Conservation (phyloP, 2,329 filamentous ascomycete genomes). For the Neoscytalidium dimidiatum region DNA sequence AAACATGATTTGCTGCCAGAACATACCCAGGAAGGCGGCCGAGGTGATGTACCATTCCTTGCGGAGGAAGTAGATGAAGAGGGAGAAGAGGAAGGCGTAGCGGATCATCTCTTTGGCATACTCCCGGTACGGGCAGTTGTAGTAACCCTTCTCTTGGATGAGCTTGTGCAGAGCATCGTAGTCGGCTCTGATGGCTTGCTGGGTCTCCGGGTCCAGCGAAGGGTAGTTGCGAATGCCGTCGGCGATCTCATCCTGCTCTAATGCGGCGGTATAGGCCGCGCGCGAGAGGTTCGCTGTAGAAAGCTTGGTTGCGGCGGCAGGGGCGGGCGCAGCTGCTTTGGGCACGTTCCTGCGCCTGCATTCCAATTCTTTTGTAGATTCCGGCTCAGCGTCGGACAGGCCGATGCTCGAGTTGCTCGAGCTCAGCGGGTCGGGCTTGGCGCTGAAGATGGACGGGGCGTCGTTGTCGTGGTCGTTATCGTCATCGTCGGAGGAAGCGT, state of each 20-base stretch:
- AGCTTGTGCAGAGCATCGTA: conserved; percentile 60
- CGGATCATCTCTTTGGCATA: conserved; percentile 62
- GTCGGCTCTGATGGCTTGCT: conserved; percentile 56
- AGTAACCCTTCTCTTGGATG: conserved; percentile 58
- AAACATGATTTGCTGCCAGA: conserved; percentile 72
- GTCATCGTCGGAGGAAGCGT: background rate
- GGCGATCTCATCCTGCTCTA: conserved; percentile 40
- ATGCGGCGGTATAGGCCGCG: conserved; percentile 34
- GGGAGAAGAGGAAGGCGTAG: conserved; percentile 53
- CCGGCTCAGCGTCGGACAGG: background rate
- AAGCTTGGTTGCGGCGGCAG: conserved; percentile 8
- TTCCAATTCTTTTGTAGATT: background rate
- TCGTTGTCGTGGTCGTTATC: conserved; percentile 1
- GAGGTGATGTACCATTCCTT: conserved; percentile 60
- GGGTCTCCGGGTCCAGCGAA: conserved; percentile 56
- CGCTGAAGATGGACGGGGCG: background rate
- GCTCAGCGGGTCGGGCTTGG: conserved; percentile 2
- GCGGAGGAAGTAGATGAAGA: conserved; percentile 50
- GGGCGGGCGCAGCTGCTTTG: background rate
- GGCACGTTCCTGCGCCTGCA: background rate
- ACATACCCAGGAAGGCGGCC: conserved; percentile 60
- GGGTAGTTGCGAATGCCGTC: conserved; percentile 47
- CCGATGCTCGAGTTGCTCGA: conserved; percentile 13
- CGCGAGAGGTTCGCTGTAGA: conserved; percentile 27
- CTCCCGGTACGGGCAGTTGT: conserved; percentile 59